These are phyloP conservation scores for Tolypocladium sp. DNA, from an alignment of 2,329 filamentous ascomycete species.

Conservation along the genomic window DNA sequence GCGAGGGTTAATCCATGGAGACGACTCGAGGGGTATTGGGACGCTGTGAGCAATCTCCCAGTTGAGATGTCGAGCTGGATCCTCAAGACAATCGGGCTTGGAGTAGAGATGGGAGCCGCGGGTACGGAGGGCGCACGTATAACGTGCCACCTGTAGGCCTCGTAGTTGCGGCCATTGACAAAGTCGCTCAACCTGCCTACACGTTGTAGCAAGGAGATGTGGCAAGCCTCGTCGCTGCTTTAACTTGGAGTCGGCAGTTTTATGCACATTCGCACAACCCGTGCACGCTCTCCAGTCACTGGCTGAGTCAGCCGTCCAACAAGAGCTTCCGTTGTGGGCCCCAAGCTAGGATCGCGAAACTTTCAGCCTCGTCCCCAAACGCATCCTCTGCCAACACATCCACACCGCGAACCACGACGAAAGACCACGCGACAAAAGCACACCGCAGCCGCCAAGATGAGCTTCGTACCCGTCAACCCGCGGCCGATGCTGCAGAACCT, in stretches of 20 bases:
- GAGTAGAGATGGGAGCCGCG: neutral
- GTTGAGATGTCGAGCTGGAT: neutral
- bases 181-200: neutral
- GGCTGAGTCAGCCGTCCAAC: neutral
- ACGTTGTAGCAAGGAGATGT: neutral
- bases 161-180: neutral
- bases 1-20: neutral
- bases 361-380: neutral
- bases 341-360: neutral
- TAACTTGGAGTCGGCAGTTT: neutral
- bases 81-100: neutral
- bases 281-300: too few species aligned
- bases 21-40: neutral
- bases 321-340: neutral
- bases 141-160: neutral
- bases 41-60: neutral
- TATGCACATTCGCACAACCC: too few species aligned
- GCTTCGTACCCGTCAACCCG: constrained; percentile 89
- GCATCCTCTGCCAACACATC: neutral
- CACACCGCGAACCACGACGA: neutral
- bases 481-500: constrained; percentile 92
- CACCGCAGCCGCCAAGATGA: constrained; percentile 18
- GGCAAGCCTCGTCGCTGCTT: neutral
- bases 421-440: neutral
- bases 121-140: neutral